phyloP scores from a whole-genome alignment of 1,139 yeast genomes.

The Sugiyamaella castrensis region DNA sequence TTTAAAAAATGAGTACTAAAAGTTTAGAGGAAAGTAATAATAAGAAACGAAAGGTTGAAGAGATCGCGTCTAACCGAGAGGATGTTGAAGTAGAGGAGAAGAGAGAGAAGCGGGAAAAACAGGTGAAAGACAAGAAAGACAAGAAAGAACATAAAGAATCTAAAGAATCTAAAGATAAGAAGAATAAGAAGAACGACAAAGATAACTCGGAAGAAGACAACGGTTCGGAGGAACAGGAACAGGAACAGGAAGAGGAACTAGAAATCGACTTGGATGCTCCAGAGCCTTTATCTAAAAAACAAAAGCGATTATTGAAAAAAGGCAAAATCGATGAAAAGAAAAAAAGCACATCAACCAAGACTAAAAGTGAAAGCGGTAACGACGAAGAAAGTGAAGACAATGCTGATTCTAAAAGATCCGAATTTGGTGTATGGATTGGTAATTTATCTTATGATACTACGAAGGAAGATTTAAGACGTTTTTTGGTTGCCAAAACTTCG shows the following conservation, averaged over 20 bases:
- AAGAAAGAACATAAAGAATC: constrained; percentile 9
- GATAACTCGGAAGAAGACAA: neutral
- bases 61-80: neutral
- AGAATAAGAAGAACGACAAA: constrained; percentile 3
- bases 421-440: constrained; percentile 90
- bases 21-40: constrained; percentile 2
- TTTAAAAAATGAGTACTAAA: constrained; percentile 1
- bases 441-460: constrained; percentile 84
- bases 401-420: constrained; percentile 37
- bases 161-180: neutral
- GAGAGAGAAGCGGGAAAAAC: constrained; percentile 3
- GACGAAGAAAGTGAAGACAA: constrained; percentile 23
- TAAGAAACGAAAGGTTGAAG: constrained; percentile 10
- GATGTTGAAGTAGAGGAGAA: constrained; percentile 5
- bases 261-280: constrained; percentile 77
- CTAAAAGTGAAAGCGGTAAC: constrained; percentile 21
- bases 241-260: constrained; percentile 58
- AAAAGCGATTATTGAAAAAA: constrained; percentile 79
- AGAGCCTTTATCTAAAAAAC: constrained; percentile 87
- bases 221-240: constrained; percentile 38
- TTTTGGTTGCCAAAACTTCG: constrained; percentile 57
- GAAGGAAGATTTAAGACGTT: constrained; percentile 67
- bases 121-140: constrained; percentile 8
- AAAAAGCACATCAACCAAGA: constrained; percentile 23
- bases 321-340: constrained; percentile 39